These are phyloP conservation scores for Boletus patriciae DNA, from an alignment of 768 basidiomycete species.

Conservation along the genomic window DNA sequence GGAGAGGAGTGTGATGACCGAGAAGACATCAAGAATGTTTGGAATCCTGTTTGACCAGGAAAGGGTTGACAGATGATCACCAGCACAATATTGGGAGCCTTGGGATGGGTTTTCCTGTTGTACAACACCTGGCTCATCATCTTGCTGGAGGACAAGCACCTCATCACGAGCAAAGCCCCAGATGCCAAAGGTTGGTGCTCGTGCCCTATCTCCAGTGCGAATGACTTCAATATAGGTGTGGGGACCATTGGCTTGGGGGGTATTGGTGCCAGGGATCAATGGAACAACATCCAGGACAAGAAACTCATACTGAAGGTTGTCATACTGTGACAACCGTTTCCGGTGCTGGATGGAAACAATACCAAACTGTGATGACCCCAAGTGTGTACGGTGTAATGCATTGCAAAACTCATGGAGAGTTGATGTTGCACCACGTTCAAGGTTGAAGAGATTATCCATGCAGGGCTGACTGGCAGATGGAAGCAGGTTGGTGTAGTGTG, in stretches of 20 bases:
- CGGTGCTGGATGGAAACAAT: not conserved
- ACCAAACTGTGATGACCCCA: not conserved
- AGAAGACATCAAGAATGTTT: not conserved
- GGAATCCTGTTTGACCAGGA: not conserved
- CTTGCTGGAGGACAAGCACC: not conserved
- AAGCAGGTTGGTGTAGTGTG: too few relatives aligned
- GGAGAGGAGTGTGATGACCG: not conserved
- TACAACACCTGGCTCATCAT: not conserved
- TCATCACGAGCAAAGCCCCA: not conserved
- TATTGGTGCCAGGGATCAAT: not conserved
- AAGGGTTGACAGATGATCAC: not conserved
- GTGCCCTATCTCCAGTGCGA: too few relatives aligned
- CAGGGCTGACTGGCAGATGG: too few relatives aligned
- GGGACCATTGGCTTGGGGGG: not conserved
- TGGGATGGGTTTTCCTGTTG: not conserved
- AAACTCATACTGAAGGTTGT: not conserved
- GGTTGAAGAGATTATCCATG: too few relatives aligned
- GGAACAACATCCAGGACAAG: not conserved
- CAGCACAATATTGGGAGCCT: fast-evolving
- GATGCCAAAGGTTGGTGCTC: too few relatives aligned
- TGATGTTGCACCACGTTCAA: too few relatives aligned
- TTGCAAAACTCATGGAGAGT: too few relatives aligned
- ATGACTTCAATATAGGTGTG: too few relatives aligned
- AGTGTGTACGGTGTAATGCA: too few relatives aligned
- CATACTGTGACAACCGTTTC: fast-evolving